These are phyloP conservation scores for Sphagnum magellanicum DNA, from an alignment of 228 moss, liverwort and hornwort species.

Conservation along the genomic window DNA sequence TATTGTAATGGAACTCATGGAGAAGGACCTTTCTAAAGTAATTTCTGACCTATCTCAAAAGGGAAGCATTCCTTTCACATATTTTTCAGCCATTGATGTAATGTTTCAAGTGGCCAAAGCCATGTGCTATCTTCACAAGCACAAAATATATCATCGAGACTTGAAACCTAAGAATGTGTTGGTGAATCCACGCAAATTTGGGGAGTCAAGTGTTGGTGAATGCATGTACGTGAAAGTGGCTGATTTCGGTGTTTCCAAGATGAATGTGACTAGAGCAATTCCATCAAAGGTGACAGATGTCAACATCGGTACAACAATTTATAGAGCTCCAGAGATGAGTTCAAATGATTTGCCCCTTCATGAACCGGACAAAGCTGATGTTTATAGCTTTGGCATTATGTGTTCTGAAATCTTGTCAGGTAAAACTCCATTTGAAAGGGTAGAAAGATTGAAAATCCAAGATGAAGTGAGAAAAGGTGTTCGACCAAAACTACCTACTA, in stretches of 20 bases:
- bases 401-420: constrained; percentile 17
- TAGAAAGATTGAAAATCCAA: no score
- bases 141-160: constrained; percentile 18
- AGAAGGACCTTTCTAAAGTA: constrained; percentile 11
- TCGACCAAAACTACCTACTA: no score
- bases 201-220: not conserved
- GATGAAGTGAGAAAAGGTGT: no score
- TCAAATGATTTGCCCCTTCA: not conserved
- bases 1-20: constrained; percentile 22
- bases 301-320: constrained; percentile 14
- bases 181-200: constrained; percentile 1
- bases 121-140: constrained; percentile 18
- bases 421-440: constrained; percentile 2
- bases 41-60: not conserved
- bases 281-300: not conserved
- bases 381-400: constrained; percentile 27
- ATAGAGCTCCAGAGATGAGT: constrained; percentile 19
- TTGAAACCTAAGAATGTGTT: constrained; percentile 27
- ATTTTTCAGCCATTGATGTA: constrained; percentile 14
- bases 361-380: constrained; percentile 14
- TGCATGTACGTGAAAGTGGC: constrained; percentile 19
- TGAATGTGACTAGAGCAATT: not conserved
- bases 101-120: constrained; percentile 23
- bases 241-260: constrained; percentile 23
- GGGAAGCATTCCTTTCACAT: constrained; percentile 4